Evolutionary conservation across 2,329 filamentous ascomycete genomes (phyloP), one percentile per base, ranked within the genome.

Genomic region (Pseudophaeomoniella oleicola): DNA sequence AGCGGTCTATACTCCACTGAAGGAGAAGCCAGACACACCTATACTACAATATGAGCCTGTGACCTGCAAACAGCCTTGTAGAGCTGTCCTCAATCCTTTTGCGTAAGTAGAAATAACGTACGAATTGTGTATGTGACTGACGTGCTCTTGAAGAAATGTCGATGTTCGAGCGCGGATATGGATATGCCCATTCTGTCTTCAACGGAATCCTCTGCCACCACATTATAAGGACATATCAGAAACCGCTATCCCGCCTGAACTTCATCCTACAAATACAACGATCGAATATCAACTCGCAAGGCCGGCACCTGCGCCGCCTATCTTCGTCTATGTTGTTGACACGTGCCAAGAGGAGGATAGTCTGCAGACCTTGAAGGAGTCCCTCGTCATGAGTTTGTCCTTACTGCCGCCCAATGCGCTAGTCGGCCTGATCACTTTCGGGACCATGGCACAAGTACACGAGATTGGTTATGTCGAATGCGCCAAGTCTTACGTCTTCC

Each of bases 391-490:
- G 69, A 75, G 73, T 53, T 62, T 79, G 55, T 73, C 69, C 42
- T 55, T 78, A 43, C 60, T 79, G 39, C 75, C 75, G 13, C 65
- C 72, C 16, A 72, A 76, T 53, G 74, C 75, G 19, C 57, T 78
- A 38, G 75, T 79, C 39, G 75, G 75, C 40, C 55, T 79, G n/a
- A 39, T 44, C 30, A 42, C 39, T 51, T 30, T 46, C 33, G 15
- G 11, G 2, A 34, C 11, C 32, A 47, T 86, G 81, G 77, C 85
- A 19, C 87, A 94, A 73, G 85, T 98, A 13, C 90, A 98, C 56
- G 90, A 98, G 62, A 84, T 98, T 47, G 90, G 90, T 38, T 98
- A 98, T 56, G 87, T 83, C 38, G 90, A 96, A 61, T 98, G 90
- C 60, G 85, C 90, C 46, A 98, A 96, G 63, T 94, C 88, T 4